Base-by-base conservation (phyloP, 352 stramenopile genomes). In the Globisporangium uncinulatum region DNA sequence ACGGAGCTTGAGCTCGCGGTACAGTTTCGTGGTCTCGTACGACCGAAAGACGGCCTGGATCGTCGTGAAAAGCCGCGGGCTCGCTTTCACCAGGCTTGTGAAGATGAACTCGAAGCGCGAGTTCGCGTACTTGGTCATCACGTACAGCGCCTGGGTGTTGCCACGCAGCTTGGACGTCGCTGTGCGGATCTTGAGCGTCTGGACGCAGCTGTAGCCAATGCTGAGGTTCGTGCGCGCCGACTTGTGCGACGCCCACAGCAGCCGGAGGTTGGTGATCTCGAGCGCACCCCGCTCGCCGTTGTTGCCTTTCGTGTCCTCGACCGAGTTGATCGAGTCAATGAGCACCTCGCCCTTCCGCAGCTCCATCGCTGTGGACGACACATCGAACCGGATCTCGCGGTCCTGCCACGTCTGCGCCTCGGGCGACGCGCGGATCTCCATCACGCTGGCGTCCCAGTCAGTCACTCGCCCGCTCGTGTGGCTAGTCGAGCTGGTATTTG, bases 301-400 rank as follows among this genome's bases (percentile, higher is more conserved):
- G 73, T 97, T 97, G 42, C 89, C 92, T 66, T 98, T 98, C 10
- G 92, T 97, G 63, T 98, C 92, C 62, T 98, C 92, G 8, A 98
- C 92, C 11, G 82, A 96, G 69, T 97, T 97, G 70, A 98, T 97
- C 51, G 81, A 78, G 65, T 98, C 92, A 44, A 97, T 89, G 15
- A 89, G 60, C 13, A 71, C 66, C 62, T 97, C 87, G 36, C 88
- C 87, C 50, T 86, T 87, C 52, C 86, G 79, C n/a, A 86, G 62
- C 32, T 86, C 66, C 66, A 95, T 86, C 17, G 68, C 71, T 7
- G 64, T 63, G 6, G 63, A 58, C 17, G 77, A 74, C 9, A 89
- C 75, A 50, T 97, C 90, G 62, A 97, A 97, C 44, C 87, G 77
- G 54, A 97, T 95, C 69, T 96, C 87, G 36, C 86, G 67, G 74